Evolutionary conservation across 768 basidiomycete species (phyloP).

Genomic region (Favolaschia claudopus): DNA sequence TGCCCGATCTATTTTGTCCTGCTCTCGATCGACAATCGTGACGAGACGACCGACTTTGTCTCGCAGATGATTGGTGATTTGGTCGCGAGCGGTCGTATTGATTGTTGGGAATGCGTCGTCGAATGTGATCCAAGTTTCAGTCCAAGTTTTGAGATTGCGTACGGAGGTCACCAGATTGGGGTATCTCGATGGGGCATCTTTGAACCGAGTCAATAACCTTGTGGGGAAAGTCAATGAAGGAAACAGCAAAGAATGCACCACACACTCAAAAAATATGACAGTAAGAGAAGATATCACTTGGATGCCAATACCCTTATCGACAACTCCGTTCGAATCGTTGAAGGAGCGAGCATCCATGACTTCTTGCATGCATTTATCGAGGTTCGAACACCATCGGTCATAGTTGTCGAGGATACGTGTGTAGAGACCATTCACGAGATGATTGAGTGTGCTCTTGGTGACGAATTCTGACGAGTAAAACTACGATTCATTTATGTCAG

Average conservation of each 20-base stretch:
- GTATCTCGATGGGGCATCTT: constrained; percentile 56
- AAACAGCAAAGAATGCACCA: constrained; percentile 25
- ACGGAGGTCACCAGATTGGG: constrained; percentile 53
- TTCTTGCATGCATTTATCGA: constrained; percentile 50
- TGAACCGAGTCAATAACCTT: constrained; percentile 57
- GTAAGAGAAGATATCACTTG: constrained; percentile 56
- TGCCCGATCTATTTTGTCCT: constrained; percentile 39
- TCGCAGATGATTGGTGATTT: constrained; percentile 45
- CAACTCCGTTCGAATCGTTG: constrained; percentile 31
- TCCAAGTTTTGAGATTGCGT: constrained; percentile 52
- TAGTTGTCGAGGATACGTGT: constrained; percentile 54
- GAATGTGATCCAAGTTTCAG: constrained; percentile 58
- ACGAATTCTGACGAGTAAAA: constrained; percentile 68
- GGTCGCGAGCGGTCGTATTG: constrained; percentile 40
- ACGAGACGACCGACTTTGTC: constrained; percentile 42
- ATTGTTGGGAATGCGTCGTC: constrained; percentile 48
- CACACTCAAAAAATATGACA: constrained; percentile 59
- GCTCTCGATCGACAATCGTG: constrained; percentile 61
- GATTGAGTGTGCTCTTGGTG: constrained; percentile 60
- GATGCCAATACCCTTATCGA: constrained; percentile 39
- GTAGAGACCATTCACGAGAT: constrained; percentile 58
- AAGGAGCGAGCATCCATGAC: constrained; percentile 46
- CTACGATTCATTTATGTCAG: constrained; percentile 35
- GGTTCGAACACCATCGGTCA: constrained; percentile 44
- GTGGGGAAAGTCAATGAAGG: background rate